Evolutionary conservation across 768 basidiomycete species (phyloP).

Genomic region (Tephrocybe sp.): DNA sequence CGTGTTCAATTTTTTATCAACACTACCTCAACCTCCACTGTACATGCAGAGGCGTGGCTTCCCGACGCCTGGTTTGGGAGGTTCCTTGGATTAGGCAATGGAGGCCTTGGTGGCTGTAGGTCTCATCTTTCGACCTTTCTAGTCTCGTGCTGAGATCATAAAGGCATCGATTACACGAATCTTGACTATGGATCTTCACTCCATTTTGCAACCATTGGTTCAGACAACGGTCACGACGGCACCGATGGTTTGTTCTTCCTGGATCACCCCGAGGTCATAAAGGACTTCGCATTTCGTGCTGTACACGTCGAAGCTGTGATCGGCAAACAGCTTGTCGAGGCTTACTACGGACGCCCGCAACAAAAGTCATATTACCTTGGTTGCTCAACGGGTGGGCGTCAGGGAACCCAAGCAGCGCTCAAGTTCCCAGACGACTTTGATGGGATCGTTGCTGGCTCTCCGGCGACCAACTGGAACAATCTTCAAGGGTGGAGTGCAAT

Average conservation of each 20-base stretch:
- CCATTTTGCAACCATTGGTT: slow-evolving; percentile 5
- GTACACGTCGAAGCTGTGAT: slow-evolving; percentile 10
- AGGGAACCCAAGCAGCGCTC: slow-evolving; percentile 12
- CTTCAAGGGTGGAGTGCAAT: slow-evolving; percentile 1
- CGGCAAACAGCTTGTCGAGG: slow-evolving; percentile 11
- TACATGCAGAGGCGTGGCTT: slow-evolving; percentile 12
- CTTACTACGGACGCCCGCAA: slow-evolving; percentile 8
- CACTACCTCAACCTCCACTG: slow-evolving; percentile 4
- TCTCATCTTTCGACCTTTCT: not conserved
- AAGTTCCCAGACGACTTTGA: slow-evolving; percentile 15
- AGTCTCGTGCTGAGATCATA: not conserved
- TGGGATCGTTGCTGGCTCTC: slow-evolving; percentile 11
- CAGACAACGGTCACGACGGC: slow-evolving; percentile 9
- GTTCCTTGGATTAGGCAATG: slow-evolving; percentile 7
- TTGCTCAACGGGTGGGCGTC: slow-evolving; percentile 14
- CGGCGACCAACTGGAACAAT: slow-evolving; percentile 4
- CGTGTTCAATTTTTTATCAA: slow-evolving; percentile 10
- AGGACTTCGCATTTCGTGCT: slow-evolving; percentile 13
- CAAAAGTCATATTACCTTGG: slow-evolving; percentile 13
- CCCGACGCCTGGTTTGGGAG: slow-evolving; percentile 11
- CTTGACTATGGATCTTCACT: slow-evolving; percentile 8
- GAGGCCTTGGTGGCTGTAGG: slow-evolving; percentile 3
- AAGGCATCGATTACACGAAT: slow-evolving; percentile 5
- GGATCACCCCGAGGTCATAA: slow-evolving; percentile 10
- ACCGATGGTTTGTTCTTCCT: not conserved